Conservation (phyloP, 768 basidiomycete species). For the Peribolospora kevripleyi region DNA sequence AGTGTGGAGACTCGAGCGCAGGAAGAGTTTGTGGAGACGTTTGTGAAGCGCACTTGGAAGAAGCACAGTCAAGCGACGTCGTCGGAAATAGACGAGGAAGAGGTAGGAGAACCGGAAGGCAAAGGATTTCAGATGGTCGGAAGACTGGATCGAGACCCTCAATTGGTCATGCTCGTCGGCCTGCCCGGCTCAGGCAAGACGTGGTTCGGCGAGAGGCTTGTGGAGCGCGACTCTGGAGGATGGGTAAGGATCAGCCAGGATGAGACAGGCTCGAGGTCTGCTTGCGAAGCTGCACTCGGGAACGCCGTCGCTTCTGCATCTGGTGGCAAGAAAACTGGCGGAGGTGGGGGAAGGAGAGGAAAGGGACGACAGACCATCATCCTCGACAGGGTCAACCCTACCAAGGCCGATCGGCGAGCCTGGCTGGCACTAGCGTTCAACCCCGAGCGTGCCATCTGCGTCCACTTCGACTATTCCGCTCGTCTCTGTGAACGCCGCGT, state of each 20-base stretch:
- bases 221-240: slow-evolving; percentile 24
- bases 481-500: slow-evolving; percentile 32
- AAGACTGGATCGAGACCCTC: slow-evolving; percentile 16
- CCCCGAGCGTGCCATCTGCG: slow-evolving; percentile 26
- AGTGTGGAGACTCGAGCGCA: slow-evolving; percentile 35
- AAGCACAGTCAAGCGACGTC: slow-evolving; percentile 1
- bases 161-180: slow-evolving; percentile 35
- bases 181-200: slow-evolving; percentile 40
- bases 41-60: slow-evolving; percentile 38
- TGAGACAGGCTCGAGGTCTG: slow-evolving; percentile 28
- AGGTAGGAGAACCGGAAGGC: too few species aligned
- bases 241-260: slow-evolving; percentile 35
- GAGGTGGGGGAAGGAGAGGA: too few species aligned
- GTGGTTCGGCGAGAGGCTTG: slow-evolving; percentile 29
- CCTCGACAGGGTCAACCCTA: slow-evolving; percentile 35
- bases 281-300: slow-evolving; percentile 10
- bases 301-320: too few species aligned
- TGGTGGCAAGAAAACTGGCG: too few species aligned
- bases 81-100: too few species aligned
- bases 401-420: slow-evolving; percentile 25
- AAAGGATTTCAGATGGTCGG: too few species aligned
- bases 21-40: slow-evolving; percentile 34
- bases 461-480: slow-evolving; percentile 33
- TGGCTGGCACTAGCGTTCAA: slow-evolving; percentile 34
- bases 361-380: slow-evolving; percentile 20